Evolutionary conservation across 2,329 filamentous ascomycete species (phyloP), one percentile per base, ranked within the genome.

Genomic region (Lasiodiplodia sp.): DNA sequence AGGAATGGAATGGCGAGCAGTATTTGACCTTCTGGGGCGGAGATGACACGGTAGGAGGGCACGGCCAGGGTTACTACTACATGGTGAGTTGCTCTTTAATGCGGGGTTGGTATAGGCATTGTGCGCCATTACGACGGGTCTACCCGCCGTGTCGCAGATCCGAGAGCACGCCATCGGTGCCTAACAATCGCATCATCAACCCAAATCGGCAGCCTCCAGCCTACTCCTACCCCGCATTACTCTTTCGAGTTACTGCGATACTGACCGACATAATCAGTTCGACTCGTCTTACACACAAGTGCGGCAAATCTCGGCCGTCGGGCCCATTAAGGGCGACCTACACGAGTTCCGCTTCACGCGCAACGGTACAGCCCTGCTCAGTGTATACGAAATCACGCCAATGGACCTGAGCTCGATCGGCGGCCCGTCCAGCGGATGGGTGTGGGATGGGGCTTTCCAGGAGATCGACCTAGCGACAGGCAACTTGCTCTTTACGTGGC

Each of bases 281-380:
- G 67, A 72, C 67, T 69, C 63, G 47, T 60, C 69, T 1, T 72
- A 72, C 57, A 72, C 66, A n/a, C 66, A 71, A 55, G 62, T 70
- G n/a, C 66, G 66, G 31, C 49, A 66, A 44, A 67, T 71, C 53
- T 64, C 47, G 7, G 57, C 71, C 4, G 69, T 66, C 8, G 72
- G 76, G 16, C 76, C 75, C 16, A 65, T 70, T 44, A 63, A 68
- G 56, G 73, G 71, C 16, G 83, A 85, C 68, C 70, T 83, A 16
- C 81, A 85, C 68, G 83, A 85, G 67, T 83, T 84, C 49, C 76
- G 73, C 16, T 80, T 85, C 67, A 85, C 83, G 0, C 68, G 70
- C 6, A 72, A 82, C 14, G 78, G 79, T 25, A 84, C 83, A 1
- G 81, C 81, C 1, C 69, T 85, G 3, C 74, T 85, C 21, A 77